Conservation (phyloP, 345 rosid genomes). For the Triadica sebifera region DNA sequence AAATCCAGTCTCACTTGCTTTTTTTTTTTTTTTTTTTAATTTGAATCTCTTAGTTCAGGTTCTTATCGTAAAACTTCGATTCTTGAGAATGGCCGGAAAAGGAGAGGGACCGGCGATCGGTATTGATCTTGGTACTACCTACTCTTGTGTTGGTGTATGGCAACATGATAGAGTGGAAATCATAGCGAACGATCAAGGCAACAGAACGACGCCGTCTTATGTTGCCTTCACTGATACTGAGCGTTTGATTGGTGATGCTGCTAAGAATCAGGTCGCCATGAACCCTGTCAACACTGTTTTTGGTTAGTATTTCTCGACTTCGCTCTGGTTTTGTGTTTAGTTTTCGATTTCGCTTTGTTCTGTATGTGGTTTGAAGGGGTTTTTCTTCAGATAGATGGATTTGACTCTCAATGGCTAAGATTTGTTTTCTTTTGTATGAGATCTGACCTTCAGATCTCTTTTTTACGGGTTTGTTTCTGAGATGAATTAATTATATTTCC, state of each 20-base stretch:
- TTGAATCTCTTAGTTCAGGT: neutral
- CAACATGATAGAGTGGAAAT: slow-evolving; percentile 35
- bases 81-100: slow-evolving; percentile 18
- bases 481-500: neutral
- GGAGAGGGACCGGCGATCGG: slow-evolving; percentile 33
- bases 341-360: no score
- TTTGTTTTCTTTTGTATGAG: neutral
- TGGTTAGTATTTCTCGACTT: slow-evolving; percentile 10
- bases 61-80: neutral
- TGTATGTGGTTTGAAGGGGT: neutral
- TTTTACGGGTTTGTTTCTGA: neutral
- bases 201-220: slow-evolving; percentile 36
- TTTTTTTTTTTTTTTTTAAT: neutral
- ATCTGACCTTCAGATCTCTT: neutral
- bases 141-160: slow-evolving; percentile 36
- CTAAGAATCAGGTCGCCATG: slow-evolving; percentile 41
- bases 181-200: slow-evolving; percentile 35
- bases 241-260: slow-evolving; percentile 37
- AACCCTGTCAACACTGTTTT: slow-evolving; percentile 37
- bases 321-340: neutral
- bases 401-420: neutral
- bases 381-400: neutral
- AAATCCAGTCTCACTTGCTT: neutral
- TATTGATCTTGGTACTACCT: slow-evolving; percentile 33
- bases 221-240: slow-evolving; percentile 36